Conservation (phyloP, 768 basidiomycete species). For the Leccinum subgranulosum region DNA sequence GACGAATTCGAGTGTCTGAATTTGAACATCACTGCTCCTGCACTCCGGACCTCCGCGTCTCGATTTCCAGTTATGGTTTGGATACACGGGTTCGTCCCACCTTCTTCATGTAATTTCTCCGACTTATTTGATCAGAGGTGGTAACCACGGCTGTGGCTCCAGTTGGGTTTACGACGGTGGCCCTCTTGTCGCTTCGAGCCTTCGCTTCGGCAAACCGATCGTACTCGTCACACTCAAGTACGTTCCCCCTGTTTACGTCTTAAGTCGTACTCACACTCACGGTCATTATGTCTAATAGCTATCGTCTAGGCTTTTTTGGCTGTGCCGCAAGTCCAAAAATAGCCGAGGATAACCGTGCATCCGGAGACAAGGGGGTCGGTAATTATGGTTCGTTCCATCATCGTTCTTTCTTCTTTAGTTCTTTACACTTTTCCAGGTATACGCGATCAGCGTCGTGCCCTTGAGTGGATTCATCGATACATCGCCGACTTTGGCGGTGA, state of each 20-base stretch:
- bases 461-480: conserved; percentile 60
- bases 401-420: not conserved
- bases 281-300: conserved; percentile 39
- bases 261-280: conserved; percentile 9
- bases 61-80: conserved; percentile 77
- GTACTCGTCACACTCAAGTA: conserved; percentile 77
- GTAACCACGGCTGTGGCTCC: conserved; percentile 69
- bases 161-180: conserved; percentile 79
- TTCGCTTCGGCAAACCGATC: conserved; percentile 59
- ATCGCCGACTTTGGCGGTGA: conserved; percentile 69
- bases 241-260: conserved; percentile 30
- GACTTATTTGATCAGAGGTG: conserved; percentile 49
- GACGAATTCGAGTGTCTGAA: conserved; percentile 81
- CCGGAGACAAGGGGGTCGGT: conserved; percentile 68
- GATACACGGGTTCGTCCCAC: conserved; percentile 70
- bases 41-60: conserved; percentile 48
- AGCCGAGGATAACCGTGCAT: conserved; percentile 61
- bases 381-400: conserved; percentile 59
- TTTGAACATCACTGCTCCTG: conserved; percentile 76
- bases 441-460: conserved; percentile 59
- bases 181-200: conserved; percentile 64
- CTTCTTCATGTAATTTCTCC: conserved; percentile 6
- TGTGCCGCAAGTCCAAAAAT: conserved; percentile 68
- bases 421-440: conserved; percentile 41
- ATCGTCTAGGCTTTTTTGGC: conserved; percentile 73